Conservation (phyloP, 495 filamentous ascomycete genomes). For the Hypoxylon intermedium region DNA sequence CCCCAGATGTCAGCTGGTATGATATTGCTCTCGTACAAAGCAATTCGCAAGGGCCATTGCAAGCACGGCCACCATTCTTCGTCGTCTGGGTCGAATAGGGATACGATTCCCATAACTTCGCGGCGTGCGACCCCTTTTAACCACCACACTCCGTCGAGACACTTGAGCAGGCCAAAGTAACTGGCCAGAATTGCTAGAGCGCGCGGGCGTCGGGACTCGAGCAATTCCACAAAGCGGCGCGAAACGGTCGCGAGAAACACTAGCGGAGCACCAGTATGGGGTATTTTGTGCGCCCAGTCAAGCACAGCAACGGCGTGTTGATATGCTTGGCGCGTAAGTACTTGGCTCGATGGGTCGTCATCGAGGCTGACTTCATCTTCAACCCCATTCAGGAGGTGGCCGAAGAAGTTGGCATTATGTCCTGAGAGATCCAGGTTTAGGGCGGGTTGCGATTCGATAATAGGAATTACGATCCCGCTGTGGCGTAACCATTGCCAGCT, state of each 20-base stretch:
- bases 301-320: constrained; percentile 62
- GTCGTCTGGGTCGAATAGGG: constrained; percentile 56
- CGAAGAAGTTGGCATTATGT: constrained; percentile 55
- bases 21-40: constrained; percentile 51
- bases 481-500: constrained; percentile 61
- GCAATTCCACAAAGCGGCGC: constrained; percentile 60
- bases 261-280: constrained; percentile 59
- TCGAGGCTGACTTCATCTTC: constrained; percentile 55
- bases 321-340: constrained; percentile 58
- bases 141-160: constrained; percentile 63
- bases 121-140: constrained; percentile 62
- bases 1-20: constrained; percentile 62
- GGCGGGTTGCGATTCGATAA: constrained; percentile 63
- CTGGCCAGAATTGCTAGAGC: constrained; percentile 62
- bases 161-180: constrained; percentile 64
- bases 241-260: constrained; percentile 67
- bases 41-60: constrained; percentile 62
- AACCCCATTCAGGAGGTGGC: constrained; percentile 57
- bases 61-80: constrained; percentile 63
- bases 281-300: constrained; percentile 65
- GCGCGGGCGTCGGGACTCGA: constrained; percentile 57
- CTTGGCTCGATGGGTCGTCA: constrained; percentile 10
- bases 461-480: constrained; percentile 57
- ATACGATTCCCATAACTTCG: constrained; percentile 62
- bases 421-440: constrained; percentile 56